Evolutionary conservation across 192 early-diverging fungal genomes (phyloP), one percentile per base, ranked within the genome.

Genomic region (Spinellus fusiger): DNA sequence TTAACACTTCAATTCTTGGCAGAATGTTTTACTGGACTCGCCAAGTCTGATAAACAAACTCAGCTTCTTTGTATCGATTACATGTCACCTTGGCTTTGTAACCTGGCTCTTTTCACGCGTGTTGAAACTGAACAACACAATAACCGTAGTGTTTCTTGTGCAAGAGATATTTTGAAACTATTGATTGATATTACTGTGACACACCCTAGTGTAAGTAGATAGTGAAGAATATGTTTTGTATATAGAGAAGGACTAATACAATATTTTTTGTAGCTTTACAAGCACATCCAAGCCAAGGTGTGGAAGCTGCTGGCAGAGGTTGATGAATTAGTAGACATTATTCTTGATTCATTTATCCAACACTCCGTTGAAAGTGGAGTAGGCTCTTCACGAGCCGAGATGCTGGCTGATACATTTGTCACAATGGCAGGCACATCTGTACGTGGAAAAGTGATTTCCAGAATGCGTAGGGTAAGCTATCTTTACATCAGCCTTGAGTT

Each of bases 1-100:
- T 81, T 98, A 56, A 94, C 95, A 2, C 65, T 93, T 2, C 93
- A 94, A 65, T 88, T 98, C 72, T 69, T 98, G 47, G 78, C 77
- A 16, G 95, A 97, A 71, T 84, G 82, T 54, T 78, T 89, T 70
- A 70, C 86, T 56, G 89, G 90, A 8, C 89, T 95, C 57, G 77
- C 81, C 46, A 85, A 85, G 73, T 81, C 84, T 2, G 73, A 73
- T 23, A 71, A 74, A 20, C 75, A 78, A 20, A 75, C 86, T 31
- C 91, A 89, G 64, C 78, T 86, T 40, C 77, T 85, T 57, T 85
- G 84, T 44, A 73, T 97, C 49, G 85, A 93, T 62, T 95, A 93
- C 66, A 80, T 95, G 64, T 79, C 81, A 15, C 95, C 93, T 5
- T 97, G 95, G 95, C 51, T 95, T 47, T 64, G 69, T 3, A 92